These are phyloP conservation scores for Entomortierella chlamydospora DNA, from an alignment of 192 early-diverging fungal genomes.

Conservation along the genomic window DNA sequence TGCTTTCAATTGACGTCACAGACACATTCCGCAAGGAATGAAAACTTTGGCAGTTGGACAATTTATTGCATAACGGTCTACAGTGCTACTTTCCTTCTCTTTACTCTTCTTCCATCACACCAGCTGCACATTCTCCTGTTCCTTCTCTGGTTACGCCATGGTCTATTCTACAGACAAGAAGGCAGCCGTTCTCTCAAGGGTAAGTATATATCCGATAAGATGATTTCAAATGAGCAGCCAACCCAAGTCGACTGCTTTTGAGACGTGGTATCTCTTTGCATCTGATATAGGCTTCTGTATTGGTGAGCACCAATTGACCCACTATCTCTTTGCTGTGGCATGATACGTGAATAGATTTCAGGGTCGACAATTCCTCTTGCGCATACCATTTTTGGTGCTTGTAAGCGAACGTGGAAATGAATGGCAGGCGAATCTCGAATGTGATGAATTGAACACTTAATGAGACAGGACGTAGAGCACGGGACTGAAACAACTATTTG, in stretches of 20 bases:
- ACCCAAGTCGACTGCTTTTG: not conserved
- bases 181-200: conserved; percentile 51
- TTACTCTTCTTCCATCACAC: too few relatives aligned
- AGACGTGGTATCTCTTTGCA: not conserved
- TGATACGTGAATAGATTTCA: conserved; percentile 25
- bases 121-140: not conserved
- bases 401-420: conserved; percentile 9
- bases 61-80: too few relatives aligned
- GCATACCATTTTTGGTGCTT: conserved; percentile 47
- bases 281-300: not conserved
- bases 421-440: not conserved
- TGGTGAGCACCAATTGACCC: not conserved
- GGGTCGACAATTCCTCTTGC: conserved; percentile 35
- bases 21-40: too few relatives aligned
- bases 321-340: too few relatives aligned
- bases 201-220: conserved; percentile 1
- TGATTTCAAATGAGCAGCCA: not conserved
- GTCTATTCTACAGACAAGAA: conserved; percentile 41
- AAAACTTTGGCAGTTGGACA: too few relatives aligned
- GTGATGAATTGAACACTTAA: not conserved
- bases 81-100: too few relatives aligned
- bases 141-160: conserved; percentile 10
- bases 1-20: too few relatives aligned
- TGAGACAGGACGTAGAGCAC: too few relatives aligned
- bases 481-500: too few relatives aligned